phyloP scores from a whole-genome alignment of 139 green algal species.

The Diplosphaera chodatii region DNA sequence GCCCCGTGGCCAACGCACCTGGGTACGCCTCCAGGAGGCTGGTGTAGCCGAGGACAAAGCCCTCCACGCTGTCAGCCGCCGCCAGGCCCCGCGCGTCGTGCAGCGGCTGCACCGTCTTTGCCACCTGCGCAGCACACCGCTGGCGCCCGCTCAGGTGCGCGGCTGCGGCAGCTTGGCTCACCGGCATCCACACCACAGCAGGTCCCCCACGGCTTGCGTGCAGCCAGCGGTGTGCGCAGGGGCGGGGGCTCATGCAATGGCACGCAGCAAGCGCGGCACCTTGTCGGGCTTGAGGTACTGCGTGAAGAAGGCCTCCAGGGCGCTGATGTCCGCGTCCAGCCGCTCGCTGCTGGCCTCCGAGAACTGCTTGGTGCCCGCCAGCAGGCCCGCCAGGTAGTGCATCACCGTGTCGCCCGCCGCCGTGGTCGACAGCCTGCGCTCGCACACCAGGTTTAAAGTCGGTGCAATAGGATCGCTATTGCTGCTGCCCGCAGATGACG shows the following conservation, averaged over 20 bases:
- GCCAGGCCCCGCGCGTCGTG: slow-evolving; percentile 45
- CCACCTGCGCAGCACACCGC: slow-evolving; percentile 17
- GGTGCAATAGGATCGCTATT: too few relatives aligned
- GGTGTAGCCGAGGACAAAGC: slow-evolving; percentile 62
- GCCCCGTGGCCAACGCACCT: neutral
- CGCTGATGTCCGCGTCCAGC: slow-evolving; percentile 28
- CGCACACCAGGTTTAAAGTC: too few relatives aligned
- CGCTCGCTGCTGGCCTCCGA: slow-evolving; percentile 13
- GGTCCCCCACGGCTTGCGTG: too few relatives aligned
- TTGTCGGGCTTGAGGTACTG: slow-evolving; percentile 24
- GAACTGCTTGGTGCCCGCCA: slow-evolving; percentile 21
- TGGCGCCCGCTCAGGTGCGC: too few relatives aligned
- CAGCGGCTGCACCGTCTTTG: slow-evolving; percentile 39
- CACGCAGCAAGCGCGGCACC: slow-evolving; percentile 9
- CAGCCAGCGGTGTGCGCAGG: too few relatives aligned
- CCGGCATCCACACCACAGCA: too few relatives aligned
- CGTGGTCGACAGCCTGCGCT: slow-evolving; percentile 32
- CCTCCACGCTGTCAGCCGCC: slow-evolving; percentile 44
- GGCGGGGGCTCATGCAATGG: too few relatives aligned
- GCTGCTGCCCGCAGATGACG: too few relatives aligned
- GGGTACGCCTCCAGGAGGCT: slow-evolving; percentile 36
- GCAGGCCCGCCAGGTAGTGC: slow-evolving; percentile 40
- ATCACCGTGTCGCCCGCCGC: slow-evolving; percentile 42
- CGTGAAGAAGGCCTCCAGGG: slow-evolving; percentile 49
- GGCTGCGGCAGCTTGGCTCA: too few relatives aligned